Conservation (phyloP, 2,329 filamentous ascomycete genomes). For the Alternaria consortialis region DNA sequence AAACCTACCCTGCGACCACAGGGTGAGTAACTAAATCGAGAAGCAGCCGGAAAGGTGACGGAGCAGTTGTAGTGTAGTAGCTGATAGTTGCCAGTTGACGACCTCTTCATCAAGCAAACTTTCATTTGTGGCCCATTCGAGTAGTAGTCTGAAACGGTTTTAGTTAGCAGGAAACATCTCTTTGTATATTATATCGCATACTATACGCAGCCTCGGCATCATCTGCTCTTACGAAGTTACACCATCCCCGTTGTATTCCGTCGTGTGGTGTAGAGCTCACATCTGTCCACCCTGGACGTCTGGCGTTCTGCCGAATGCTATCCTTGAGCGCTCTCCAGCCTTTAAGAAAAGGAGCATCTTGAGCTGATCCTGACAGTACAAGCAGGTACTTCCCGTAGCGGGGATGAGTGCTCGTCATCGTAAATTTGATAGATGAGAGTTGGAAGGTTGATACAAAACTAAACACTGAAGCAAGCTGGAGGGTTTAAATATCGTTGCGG, state of each 20-base stretch:
- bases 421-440: neutral
- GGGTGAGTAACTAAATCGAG: neutral
- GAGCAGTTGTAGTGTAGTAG: neutral
- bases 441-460: neutral
- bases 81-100: neutral
- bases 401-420: neutral
- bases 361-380: slow-evolving; percentile 1
- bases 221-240: neutral
- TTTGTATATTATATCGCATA: neutral
- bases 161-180: neutral
- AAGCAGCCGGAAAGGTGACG: neutral
- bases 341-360: slow-evolving; percentile 1
- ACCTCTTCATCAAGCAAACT: slow-evolving; percentile 8
- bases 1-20: neutral
- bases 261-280: neutral
- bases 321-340: slow-evolving; percentile 5
- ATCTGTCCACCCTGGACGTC: slow-evolving; percentile 5
- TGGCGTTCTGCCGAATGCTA: neutral
- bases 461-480: neutral
- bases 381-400: slow-evolving; percentile 5
- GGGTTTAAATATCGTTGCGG: neutral
- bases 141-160: neutral
- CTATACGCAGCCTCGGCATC: slow-evolving; percentile 1
- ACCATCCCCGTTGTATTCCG: slow-evolving; percentile 2
- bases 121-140: neutral